These are phyloP conservation scores for Barnettozyma populi DNA, from an alignment of 805 yeast species.

Conservation along the genomic window DNA sequence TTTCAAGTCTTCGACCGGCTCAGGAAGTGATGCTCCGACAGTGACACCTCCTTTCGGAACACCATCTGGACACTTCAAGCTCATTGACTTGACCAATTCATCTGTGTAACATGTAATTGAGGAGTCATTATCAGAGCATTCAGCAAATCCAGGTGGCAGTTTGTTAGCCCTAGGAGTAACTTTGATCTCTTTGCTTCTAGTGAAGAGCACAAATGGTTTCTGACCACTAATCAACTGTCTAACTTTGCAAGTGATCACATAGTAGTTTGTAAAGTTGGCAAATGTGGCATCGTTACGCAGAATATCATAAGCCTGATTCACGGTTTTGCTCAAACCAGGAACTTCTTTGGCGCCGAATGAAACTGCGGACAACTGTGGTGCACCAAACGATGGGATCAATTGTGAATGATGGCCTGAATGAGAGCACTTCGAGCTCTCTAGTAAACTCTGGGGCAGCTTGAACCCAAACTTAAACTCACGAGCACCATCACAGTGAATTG, in stretches of 20 bases:
- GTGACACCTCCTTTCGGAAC: constrained; percentile 9
- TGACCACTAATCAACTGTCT: constrained; percentile 12
- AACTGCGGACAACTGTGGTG: constrained; percentile 15
- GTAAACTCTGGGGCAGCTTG: constrained; percentile 13
- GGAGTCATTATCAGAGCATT: constrained; percentile 4
- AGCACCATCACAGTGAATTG: constrained; percentile 3
- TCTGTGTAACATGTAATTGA: not conserved
- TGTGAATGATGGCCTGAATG: not conserved
- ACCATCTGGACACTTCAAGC: constrained; percentile 3
- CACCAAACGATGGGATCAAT: constrained; percentile 15
- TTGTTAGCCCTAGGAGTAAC: constrained; percentile 5
- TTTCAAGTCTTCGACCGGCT: constrained; percentile 4
- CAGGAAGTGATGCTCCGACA: constrained; percentile 10
- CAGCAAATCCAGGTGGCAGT: constrained; percentile 10
- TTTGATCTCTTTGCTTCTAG: constrained; percentile 17
- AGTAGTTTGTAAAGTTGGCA: constrained; percentile 13
- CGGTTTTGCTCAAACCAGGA: constrained; percentile 13
- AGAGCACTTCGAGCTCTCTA: constrained; percentile 5
- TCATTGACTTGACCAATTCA: constrained; percentile 11
- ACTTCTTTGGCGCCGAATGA: constrained; percentile 14
- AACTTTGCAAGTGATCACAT: constrained; percentile 13
- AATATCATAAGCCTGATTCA: not conserved
- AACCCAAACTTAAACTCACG: constrained; percentile 10
- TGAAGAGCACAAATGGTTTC: constrained; percentile 15
- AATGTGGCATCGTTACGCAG: constrained; percentile 3